Conservation (phyloP, 1,284 basidiomycete species). For the Grifola frondosa region DNA sequence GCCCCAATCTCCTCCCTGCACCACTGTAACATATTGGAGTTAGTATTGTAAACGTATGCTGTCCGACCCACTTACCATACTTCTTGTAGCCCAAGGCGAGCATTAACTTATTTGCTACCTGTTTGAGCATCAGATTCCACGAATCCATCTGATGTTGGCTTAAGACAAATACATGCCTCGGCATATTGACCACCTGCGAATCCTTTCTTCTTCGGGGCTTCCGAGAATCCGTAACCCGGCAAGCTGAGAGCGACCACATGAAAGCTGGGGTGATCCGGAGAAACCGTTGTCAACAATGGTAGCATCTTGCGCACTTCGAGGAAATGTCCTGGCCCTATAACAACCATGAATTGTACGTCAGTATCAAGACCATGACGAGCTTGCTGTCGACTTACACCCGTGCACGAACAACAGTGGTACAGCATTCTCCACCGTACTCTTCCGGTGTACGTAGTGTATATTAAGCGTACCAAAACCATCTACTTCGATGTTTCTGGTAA, state of each 20-base stretch:
- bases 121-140: neutral
- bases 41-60: neutral
- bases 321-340: slow-evolving; percentile 44
- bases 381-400: slow-evolving; percentile 41
- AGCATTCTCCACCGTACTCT: slow-evolving; percentile 39
- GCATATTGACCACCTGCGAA: slow-evolving; percentile 24
- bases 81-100: slow-evolving; percentile 44
- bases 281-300: slow-evolving; percentile 24
- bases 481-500: slow-evolving; percentile 44
- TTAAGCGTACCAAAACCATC: slow-evolving; percentile 43
- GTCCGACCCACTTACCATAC: slow-evolving; percentile 38
- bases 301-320: slow-evolving; percentile 39
- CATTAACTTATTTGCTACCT: slow-evolving; percentile 49
- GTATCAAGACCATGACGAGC: neutral
- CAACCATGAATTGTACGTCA: neutral
- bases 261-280: slow-evolving; percentile 36
- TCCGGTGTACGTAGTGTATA: slow-evolving; percentile 52
- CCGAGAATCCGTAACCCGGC: slow-evolving; percentile 41
- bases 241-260: slow-evolving; percentile 47
- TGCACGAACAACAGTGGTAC: slow-evolving; percentile 55
- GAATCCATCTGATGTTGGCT: no score
- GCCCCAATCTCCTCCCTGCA: slow-evolving; percentile 50
- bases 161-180: neutral
- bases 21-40: slow-evolving; percentile 28
- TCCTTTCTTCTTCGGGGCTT: slow-evolving; percentile 32